Conservation (phyloP, 495 filamentous ascomycete genomes). For the Umbilicaria muhlenbergii region DNA sequence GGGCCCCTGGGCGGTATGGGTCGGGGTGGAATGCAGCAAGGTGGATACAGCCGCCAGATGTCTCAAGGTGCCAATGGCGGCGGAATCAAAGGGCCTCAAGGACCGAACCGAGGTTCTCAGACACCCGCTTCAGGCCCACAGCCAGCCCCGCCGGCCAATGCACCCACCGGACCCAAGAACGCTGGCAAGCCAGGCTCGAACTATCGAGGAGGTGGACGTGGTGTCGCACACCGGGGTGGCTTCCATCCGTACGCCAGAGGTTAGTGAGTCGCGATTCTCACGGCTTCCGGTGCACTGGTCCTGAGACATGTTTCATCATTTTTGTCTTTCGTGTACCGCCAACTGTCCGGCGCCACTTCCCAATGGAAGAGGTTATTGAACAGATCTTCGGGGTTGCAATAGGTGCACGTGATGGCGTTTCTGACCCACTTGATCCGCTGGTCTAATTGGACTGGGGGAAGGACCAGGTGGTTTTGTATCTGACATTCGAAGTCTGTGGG, state of each 20-base stretch:
- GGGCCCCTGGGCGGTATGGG: conserved; percentile 36
- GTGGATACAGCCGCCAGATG: conserved; percentile 9
- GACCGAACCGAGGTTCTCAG: conserved; percentile 30
- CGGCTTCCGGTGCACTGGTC: too few relatives aligned
- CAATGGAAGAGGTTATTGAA: too few relatives aligned
- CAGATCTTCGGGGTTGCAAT: too few relatives aligned
- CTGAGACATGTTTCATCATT: too few relatives aligned
- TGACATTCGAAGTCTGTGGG: too few relatives aligned
- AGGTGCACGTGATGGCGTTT: too few relatives aligned
- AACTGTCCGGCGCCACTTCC: too few relatives aligned
- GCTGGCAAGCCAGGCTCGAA: conserved; percentile 86
- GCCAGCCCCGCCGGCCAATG: conserved; percentile 74
- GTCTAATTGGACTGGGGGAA: too few relatives aligned
- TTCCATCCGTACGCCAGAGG: conserved; percentile 65
- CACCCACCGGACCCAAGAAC: conserved; percentile 93
- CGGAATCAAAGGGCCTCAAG: conserved; percentile 9
- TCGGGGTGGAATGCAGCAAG: conserved; percentile 23
- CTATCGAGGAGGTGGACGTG: conserved; percentile 85
- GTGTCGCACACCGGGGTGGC: conserved; percentile 44
- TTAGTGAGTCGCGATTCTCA: neutral
- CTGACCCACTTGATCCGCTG: too few relatives aligned
- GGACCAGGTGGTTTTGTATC: too few relatives aligned
- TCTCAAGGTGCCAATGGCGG: conserved; percentile 17
- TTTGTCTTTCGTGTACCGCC: too few relatives aligned
- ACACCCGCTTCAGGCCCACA: conserved; percentile 21